Evolutionary conservation across 495 filamentous ascomycete genomes (phyloP), one percentile per base, ranked within the genome.

Genomic region (Trichocladium uniseriatum): DNA sequence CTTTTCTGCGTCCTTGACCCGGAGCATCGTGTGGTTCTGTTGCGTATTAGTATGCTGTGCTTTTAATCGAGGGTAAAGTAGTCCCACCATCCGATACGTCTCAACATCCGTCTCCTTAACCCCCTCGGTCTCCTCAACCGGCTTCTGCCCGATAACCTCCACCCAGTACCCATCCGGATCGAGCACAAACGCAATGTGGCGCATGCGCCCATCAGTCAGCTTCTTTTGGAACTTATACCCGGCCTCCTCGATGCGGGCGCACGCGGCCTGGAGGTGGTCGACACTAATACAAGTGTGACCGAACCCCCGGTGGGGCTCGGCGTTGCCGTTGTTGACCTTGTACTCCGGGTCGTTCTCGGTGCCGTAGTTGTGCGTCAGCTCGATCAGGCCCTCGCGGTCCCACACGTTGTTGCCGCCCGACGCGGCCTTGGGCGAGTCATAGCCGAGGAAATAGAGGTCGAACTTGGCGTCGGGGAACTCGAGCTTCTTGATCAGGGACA

Each of bases 81-180:
- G 39, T 42, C 71, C 57, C 52, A 67, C 67, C 69, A 73, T 75
- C 42, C 65, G 62, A 50, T 69, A 74, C 18, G 62, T 71, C 53
- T 49, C 47, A 14, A 64, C 41, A 49, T 74, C 68, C 48, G 71
- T 73, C 53, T 49, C 55, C 43, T 54, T 62, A 0, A 62, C 54
- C 0, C 49, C 53, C 58, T 69, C 60, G 9, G 67, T 66, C 59
- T 69, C 64, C 59, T 69, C 62, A 0, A 67, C 6, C 7, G 40
- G 42, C 52, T 70, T 70, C 49, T 71, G 69, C 9, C 75, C 71
- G 36, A 86, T 73, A 38, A 86, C 72, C 69, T 86, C 81, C 4
- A 90, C 85, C 86, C 90, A 96, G 67, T 96, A 96, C 13, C 83
- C 83, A 67, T 97, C 91, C 4, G 92, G 92, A 59, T 97, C 92